Evolutionary conservation across 2,329 filamentous ascomycete genomes (phyloP), one percentile per base, ranked within the genome.

Genomic region (Claviceps capensis): DNA sequence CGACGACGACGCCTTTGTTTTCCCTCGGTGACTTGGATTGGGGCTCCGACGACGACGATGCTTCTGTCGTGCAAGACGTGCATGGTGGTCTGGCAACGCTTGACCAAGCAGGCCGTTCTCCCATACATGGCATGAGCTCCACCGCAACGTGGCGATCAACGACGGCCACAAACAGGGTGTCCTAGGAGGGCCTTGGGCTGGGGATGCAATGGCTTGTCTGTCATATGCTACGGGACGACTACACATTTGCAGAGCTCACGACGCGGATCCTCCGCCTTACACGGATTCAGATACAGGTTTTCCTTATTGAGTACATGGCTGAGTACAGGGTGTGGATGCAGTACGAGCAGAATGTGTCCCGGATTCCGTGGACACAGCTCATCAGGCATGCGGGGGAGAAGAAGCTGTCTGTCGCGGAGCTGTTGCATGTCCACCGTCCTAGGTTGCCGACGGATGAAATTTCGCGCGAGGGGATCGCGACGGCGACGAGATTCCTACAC

Each of bases 201-300:
- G 62, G 62, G 0, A 52, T 58, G 16, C 59, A 56, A 41, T 65
- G 63, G 63, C 42, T 57, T 14, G 59, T 65, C 3, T 47, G 64
- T 38, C 56, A 58, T 36, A 34, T 61, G 4, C 51, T 65, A 5
- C 51, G 52, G 38, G 47, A 55, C 7, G 52, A 47, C 2, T 44
- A 60, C 30, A 52, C 56, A 1, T 64, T 64, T 36, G 49, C 56
- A 19, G 56, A 58, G 22, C 53, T 56, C 3, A 49, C 50, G 11
- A 51, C 51, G 16, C 7, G 56, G 2, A 48, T 60, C 14, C 50
- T 65, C 4, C 57, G 49, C 4, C 58, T 65, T 1, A 52, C 48
- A 1, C 50, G 51, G 3, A n/a, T 41, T 3, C 61, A 64, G 37
- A 50, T 63, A 13, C 54, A 55, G 4, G 48, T 51, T 0, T 65